phyloP scores from a whole-genome alignment of 352 stramenopile genomes.

The Pythium rishiriense region DNA sequence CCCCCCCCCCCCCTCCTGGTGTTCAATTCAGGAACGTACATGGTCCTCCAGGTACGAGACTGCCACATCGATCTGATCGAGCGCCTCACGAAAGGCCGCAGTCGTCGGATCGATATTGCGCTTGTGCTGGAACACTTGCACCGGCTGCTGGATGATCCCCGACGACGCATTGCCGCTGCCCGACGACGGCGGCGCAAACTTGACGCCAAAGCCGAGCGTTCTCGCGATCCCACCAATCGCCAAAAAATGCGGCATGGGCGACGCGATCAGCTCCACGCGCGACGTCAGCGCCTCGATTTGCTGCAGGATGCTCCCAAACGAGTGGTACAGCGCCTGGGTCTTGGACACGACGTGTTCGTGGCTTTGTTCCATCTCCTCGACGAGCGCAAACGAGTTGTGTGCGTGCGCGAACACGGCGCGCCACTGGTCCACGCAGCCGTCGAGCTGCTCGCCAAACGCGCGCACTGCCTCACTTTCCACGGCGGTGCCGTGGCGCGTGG shows the following conservation, averaged over 20 bases:
- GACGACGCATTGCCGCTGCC: background rate
- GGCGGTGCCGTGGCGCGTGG: background rate
- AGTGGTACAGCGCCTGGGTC: conserved; percentile 76
- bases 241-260: conserved; percentile 73
- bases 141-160: conserved; percentile 31
- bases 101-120: conserved; percentile 74
- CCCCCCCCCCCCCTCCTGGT: too few species aligned
- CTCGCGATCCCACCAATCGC: conserved; percentile 57
- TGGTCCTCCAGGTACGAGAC: conserved; percentile 68
- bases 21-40: too few species aligned
- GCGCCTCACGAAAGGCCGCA: conserved; percentile 48
- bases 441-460: conserved; percentile 35
- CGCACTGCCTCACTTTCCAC: background rate
- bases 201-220: conserved; percentile 67
- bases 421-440: conserved; percentile 42
- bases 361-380: conserved; percentile 82
- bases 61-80: conserved; percentile 70
- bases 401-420: conserved; percentile 49
- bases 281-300: conserved; percentile 46
- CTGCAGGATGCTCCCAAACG: conserved; percentile 61
- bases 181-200: conserved; percentile 43
- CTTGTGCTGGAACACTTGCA: conserved; percentile 81
- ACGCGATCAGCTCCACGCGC: conserved; percentile 60
- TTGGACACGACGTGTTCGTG: conserved; percentile 74
- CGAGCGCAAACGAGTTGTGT: conserved; percentile 57